Evolutionary conservation across 148 eudicot genomes (phyloP), one percentile per base, ranked within the genome.

Genomic region (Simmondsia chinensis): DNA sequence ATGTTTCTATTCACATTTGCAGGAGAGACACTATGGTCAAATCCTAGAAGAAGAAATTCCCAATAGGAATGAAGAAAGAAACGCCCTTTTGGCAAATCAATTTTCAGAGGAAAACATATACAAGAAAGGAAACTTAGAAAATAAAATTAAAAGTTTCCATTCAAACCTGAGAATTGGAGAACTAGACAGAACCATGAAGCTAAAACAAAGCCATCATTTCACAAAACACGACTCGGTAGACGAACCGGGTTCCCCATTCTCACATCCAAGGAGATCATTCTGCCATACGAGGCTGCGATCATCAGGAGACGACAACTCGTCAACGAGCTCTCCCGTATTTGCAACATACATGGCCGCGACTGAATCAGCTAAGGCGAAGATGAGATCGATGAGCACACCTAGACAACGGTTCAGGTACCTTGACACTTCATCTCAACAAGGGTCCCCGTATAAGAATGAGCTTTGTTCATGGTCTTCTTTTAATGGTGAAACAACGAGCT

Each of bases 271-370:
- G 37, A 69, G 94, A 62, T 87, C 96, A 41, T 76, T 79, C 23
- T 53, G 70, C 39, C 67, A 71, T 5, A 33, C 40, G 16, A 76
- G 71, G 50, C 69, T 58, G 31, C 65, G 39, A 38, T 56, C 73
- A 13, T 52, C 64, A 8, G 68, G 51, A 0, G 73, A 72, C 9
- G 74, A 72, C 21, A 62, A 39, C 33, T 65, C 66, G 13, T 42
- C 68, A 7, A 60, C 72, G 1, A 56, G 37, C 24, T 66, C 70
- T 10, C 46, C 61, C 0, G 38, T 24, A 17, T 76, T 66, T 32
- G 82, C 94, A 1, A 68, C 80, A 16, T 87, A 87, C 63, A 83
- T 82, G 95, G 89, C 79, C 21, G 46, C 75, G 0, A 80, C 95
- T 2, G 73, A 81, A 73, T 85, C 95, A 7, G 80, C 83, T 9